Evolutionary conservation across 106 monocot species (phyloP), one percentile per base, ranked within the genome.

Genomic region (Platanthera guangdongensis): DNA sequence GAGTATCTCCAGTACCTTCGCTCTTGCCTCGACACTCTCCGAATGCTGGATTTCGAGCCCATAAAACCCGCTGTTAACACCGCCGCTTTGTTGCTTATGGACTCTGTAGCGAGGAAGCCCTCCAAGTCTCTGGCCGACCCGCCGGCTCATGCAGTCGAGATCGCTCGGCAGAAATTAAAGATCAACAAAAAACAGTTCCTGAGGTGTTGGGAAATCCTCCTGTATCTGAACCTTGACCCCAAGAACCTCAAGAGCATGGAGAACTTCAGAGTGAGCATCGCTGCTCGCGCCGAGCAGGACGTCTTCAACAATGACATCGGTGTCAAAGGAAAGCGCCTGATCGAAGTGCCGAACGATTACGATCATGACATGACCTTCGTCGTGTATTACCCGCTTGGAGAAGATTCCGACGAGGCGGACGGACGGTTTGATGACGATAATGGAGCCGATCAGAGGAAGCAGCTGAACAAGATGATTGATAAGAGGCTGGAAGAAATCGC

Each of bases 111-210:
- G 3, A 89, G 91, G 77, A 70, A 74, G 64, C 76, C 51, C 47
- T 65, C n/a, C 63, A 94, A 85, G 46, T 82, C 85, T 14, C 74
- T 14, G 30, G 83, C 68, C 15, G 60, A 76, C 47, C 92, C 91
- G 21, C 89, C 91, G 7, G 10, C 76, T 2, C 60, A 53, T 54
- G 21, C 87, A 12, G 68, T 78, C 8, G 91, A 90, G 50, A 55
- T 76, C 52, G 88, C 72, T 6, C 91, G 97, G 0, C 87, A 94
- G 15, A 86, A 94, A 72, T 50, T 99, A 32, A 99, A 99, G 74
- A 94, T 99, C 76, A 92, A 90, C 78, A 99, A 85, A 81, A 94
- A 90, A 67, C 92, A 99, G 64, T 92, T 99, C 68, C 77, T 89
- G 4, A 84, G 74, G 70, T 92, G 94, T 72, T 99, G 97, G 97